These are phyloP conservation scores for Micromonas commoda DNA, from an alignment of 139 green algal genomes.

Conservation along the genomic window DNA sequence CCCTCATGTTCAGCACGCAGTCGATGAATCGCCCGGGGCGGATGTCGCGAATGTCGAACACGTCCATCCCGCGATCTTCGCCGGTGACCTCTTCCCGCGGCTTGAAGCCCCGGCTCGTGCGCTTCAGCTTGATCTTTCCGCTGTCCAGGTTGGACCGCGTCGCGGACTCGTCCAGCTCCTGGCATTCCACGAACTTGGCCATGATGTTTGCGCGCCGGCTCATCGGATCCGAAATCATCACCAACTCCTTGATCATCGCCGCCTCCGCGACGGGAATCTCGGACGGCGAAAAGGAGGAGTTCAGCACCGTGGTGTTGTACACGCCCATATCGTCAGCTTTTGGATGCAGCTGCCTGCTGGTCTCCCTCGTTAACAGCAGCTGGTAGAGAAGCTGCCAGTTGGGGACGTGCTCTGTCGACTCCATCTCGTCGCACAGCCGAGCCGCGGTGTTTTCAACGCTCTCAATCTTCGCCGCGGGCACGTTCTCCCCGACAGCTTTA, in stretches of 20 bases:
- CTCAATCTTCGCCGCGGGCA: background rate
- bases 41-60: conserved; percentile 4
- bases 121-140: conserved; percentile 18
- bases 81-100: background rate
- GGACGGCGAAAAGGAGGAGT: background rate
- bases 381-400: conserved; percentile 19
- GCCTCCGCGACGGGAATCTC: conserved; percentile 12
- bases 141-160: background rate
- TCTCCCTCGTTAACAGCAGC: conserved; percentile 1
- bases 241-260: background rate
- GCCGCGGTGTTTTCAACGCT: conserved; percentile 10
- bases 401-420: background rate
- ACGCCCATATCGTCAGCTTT: background rate
- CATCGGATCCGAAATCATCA: background rate
- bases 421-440: conserved; percentile 5
- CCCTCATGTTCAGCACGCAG: background rate
- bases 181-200: background rate
- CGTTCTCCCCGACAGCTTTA: background rate
- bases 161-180: background rate
- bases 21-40: conserved; percentile 16
- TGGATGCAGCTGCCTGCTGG: background rate
- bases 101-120: conserved; percentile 4
- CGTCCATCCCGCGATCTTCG: background rate
- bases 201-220: background rate
- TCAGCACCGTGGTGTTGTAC: conserved; percentile 2